These are phyloP conservation scores for Cephaloascus albidus DNA, from an alignment of 805 yeast species.

Conservation along the genomic window DNA sequence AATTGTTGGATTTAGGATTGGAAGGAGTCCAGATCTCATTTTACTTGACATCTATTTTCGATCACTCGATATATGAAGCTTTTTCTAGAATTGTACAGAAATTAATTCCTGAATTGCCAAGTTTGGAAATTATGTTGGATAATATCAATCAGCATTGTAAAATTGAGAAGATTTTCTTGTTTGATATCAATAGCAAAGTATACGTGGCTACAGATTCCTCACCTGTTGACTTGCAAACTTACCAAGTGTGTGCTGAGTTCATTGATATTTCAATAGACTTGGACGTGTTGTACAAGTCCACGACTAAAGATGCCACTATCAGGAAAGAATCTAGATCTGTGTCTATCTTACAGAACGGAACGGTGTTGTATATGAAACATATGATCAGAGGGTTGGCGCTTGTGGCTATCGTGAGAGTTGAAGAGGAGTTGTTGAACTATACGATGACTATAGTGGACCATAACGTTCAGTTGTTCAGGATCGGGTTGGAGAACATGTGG, in stretches of 20 bases:
- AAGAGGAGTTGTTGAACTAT: not conserved
- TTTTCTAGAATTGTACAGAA: slow-evolving; percentile 90
- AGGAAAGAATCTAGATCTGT: slow-evolving; percentile 46
- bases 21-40: slow-evolving; percentile 89
- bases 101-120: slow-evolving; percentile 79
- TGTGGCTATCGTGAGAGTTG: slow-evolving; percentile 65
- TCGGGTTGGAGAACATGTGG: not conserved
- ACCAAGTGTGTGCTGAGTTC: slow-evolving; percentile 95
- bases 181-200: slow-evolving; percentile 86
- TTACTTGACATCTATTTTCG: slow-evolving; percentile 89
- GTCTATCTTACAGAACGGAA: slow-evolving; percentile 73
- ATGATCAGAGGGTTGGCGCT: slow-evolving; percentile 91
- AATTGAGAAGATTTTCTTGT: slow-evolving; percentile 86
- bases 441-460: not conserved
- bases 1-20: slow-evolving; percentile 76
- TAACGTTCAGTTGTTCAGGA: not conserved
- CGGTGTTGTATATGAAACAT: slow-evolving; percentile 75
- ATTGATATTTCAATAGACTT: slow-evolving; percentile 90
- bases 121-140: slow-evolving; percentile 81
- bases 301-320: not conserved
- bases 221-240: slow-evolving; percentile 91
- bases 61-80: slow-evolving; percentile 93
- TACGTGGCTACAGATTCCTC: slow-evolving; percentile 94
- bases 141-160: slow-evolving; percentile 81
- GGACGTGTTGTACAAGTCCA: slow-evolving; percentile 52